These are phyloP conservation scores for Globisporangium recalcitrans DNA, from an alignment of 352 stramenopile species.

Conservation along the genomic window DNA sequence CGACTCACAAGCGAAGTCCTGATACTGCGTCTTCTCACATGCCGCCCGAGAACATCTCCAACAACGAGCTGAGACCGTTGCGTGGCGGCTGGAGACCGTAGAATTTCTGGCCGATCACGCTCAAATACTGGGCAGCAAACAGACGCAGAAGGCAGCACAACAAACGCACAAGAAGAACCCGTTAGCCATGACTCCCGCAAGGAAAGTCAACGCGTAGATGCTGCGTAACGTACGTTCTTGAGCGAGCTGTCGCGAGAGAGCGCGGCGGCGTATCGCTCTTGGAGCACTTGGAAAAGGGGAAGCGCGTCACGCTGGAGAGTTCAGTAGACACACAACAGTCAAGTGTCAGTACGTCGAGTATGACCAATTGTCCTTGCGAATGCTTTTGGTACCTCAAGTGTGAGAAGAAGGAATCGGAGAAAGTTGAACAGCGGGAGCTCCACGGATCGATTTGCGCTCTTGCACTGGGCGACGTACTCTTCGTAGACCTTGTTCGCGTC, in stretches of 20 bases:
- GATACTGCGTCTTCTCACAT: conserved; percentile 32
- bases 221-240: conserved; percentile 79
- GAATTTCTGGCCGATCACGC: conserved; percentile 81
- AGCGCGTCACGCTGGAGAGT: conserved; percentile 62
- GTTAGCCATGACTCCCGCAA: neutral
- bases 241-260: conserved; percentile 71
- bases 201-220: too few species aligned
- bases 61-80: conserved; percentile 69
- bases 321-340: neutral
- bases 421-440: conserved; percentile 85
- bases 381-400: conserved; percentile 61
- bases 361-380: neutral
- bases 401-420: conserved; percentile 76
- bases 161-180: too few species aligned
- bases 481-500: conserved; percentile 82
- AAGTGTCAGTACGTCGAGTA: neutral
- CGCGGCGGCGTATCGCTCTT: conserved; percentile 73
- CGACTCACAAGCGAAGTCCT: too few species aligned
- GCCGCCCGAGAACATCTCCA: conserved; percentile 82
- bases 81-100: conserved; percentile 79
- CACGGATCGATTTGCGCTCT: conserved; percentile 31
- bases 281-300: conserved; percentile 82
- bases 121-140: conserved; percentile 59
- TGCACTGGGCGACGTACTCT: conserved; percentile 48
- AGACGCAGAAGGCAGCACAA: conserved; percentile 11